These are phyloP conservation scores for Xylaria telfairii DNA, from an alignment of 495 filamentous ascomycete species.

Conservation along the genomic window DNA sequence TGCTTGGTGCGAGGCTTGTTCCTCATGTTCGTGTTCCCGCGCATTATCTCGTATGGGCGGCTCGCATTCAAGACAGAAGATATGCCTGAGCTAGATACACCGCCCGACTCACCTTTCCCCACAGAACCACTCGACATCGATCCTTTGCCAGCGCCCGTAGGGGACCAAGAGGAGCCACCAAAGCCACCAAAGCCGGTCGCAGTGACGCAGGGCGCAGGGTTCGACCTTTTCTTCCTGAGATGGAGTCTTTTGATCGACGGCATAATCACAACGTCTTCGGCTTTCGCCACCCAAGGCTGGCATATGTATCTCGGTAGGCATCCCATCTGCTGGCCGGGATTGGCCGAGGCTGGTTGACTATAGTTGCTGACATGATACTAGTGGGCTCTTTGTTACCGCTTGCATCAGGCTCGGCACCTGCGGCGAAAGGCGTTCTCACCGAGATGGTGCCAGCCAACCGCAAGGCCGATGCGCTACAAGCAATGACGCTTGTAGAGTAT, in stretches of 20 bases:
- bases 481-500: slow-evolving; percentile 59
- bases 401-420: slow-evolving; percentile 56
- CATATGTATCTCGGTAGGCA: slow-evolving; percentile 57
- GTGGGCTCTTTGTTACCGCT: slow-evolving; percentile 54
- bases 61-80: slow-evolving; percentile 40
- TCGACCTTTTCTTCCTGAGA: slow-evolving; percentile 59
- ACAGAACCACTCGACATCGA: slow-evolving; percentile 42
- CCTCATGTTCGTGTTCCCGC: slow-evolving; percentile 57
- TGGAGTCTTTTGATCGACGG: slow-evolving; percentile 58
- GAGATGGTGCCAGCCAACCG: slow-evolving; percentile 55
- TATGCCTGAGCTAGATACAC: neutral
- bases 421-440: slow-evolving; percentile 61
- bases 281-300: slow-evolving; percentile 55
- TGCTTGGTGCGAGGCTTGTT: slow-evolving; percentile 57
- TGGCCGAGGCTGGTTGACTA: neutral
- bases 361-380: slow-evolving; percentile 17
- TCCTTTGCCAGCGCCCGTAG: slow-evolving; percentile 40
- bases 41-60: slow-evolving; percentile 54
- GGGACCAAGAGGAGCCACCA: slow-evolving; percentile 48
- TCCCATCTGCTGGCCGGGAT: too few species aligned
- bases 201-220: slow-evolving; percentile 42
- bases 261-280: slow-evolving; percentile 51
- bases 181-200: slow-evolving; percentile 30
- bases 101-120: slow-evolving; percentile 21
- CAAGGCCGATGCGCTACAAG: slow-evolving; percentile 57